phyloP scores from a whole-genome alignment of 108 stramenopile species.

The Skeletonema marinoi region DNA sequence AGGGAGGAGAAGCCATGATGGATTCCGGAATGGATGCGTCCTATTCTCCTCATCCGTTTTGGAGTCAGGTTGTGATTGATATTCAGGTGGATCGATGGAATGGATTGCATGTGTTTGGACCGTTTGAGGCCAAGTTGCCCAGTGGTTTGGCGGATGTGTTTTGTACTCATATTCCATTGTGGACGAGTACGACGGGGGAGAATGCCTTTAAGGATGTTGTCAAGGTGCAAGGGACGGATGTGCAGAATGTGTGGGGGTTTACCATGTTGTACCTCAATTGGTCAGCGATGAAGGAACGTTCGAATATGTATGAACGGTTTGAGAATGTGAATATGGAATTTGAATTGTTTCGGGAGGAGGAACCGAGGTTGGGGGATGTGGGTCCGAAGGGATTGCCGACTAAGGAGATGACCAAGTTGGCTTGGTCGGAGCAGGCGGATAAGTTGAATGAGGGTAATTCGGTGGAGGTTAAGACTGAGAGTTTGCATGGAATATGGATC shows the following conservation, averaged over 20 bases:
- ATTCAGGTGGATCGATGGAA: not conserved
- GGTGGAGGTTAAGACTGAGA: not conserved
- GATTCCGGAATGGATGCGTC: not conserved
- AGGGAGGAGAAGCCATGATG: not conserved
- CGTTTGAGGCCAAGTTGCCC: not conserved
- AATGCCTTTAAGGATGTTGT: not conserved
- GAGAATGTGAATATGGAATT: not conserved
- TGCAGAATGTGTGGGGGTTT: not conserved
- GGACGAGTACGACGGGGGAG: not conserved
- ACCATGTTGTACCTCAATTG: not conserved
- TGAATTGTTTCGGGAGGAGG: not conserved
- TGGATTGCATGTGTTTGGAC: constrained; percentile 4
- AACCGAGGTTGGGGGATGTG: not conserved
- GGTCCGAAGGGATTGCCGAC: not conserved
- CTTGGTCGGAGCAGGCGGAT: not conserved
- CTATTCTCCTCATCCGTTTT: not conserved
- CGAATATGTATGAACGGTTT: constrained; percentile 6
- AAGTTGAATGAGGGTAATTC: constrained; percentile 6
- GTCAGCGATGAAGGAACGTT: not conserved
- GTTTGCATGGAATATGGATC: constrained; percentile 4
- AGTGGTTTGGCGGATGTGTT: not conserved
- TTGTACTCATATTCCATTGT: constrained; percentile 1
- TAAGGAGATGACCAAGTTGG: not conserved
- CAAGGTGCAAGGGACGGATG: not conserved
- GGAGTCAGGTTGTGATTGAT: not conserved